phyloP scores from a whole-genome alignment of 73 alveolate species.

The Loxodes magnus region DNA sequence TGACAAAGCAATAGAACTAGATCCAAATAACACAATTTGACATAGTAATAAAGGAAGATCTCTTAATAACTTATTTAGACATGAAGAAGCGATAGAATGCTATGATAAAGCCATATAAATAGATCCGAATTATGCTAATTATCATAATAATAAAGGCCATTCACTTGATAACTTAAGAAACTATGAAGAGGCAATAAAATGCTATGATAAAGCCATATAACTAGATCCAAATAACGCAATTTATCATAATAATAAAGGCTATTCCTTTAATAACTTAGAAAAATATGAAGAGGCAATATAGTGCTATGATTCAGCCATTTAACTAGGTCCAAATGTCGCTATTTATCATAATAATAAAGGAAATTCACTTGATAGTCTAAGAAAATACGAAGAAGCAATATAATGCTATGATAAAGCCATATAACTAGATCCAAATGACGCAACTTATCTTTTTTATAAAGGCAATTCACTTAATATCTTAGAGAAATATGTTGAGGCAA shows the following conservation, averaged over 20 bases:
- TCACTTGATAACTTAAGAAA: background rate
- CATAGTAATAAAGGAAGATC: too few relatives aligned
- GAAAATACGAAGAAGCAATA: background rate
- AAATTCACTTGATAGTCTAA: background rate
- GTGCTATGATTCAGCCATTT: slow-evolving; percentile 1
- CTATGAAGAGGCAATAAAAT: background rate
- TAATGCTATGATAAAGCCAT: background rate
- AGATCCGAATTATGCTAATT: background rate
- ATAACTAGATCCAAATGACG: background rate
- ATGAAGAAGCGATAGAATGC: background rate
- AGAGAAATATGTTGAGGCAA: background rate
- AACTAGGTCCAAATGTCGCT: background rate
- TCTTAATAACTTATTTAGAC: background rate
- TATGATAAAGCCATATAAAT: background rate
- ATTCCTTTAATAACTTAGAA: background rate
- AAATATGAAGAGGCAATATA: background rate
- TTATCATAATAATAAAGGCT: background rate
- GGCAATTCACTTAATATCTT: background rate
- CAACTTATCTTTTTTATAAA: background rate
- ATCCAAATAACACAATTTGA: too few relatives aligned
- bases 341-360: background rate
- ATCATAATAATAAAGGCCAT: background rate
- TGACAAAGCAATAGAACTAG: background rate
- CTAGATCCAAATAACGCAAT: background rate
- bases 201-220: background rate